Evolutionary conservation across 768 basidiomycete species (phyloP).

Genomic region (Cubamyces lactineus): DNA sequence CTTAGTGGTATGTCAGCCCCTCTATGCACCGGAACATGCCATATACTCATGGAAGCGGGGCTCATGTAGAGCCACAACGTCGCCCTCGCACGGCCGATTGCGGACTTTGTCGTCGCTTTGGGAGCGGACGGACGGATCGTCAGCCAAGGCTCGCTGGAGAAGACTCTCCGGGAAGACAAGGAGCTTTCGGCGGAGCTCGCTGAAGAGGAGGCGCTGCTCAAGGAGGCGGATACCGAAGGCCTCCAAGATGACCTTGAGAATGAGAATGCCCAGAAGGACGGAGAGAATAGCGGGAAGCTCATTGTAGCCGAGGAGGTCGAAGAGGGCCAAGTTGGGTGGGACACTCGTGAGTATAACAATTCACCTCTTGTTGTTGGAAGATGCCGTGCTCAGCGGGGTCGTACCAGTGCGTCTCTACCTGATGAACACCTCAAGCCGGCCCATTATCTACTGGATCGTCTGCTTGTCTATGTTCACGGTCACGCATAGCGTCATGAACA

Average conservation of each 20-base stretch:
- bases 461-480: conserved; percentile 29
- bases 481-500: conserved; percentile 11
- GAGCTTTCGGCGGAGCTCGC: conserved; percentile 35
- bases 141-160: conserved; percentile 52
- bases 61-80: conserved; percentile 61
- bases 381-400: neutral
- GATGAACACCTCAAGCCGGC: conserved; percentile 14
- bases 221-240: conserved; percentile 34
- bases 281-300: conserved; percentile 54
- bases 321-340: conserved; percentile 60
- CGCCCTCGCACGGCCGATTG: conserved; percentile 54
- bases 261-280: conserved; percentile 18
- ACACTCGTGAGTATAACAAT: conserved; percentile 31
- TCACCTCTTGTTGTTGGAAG: too few species aligned
- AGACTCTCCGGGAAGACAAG: conserved; percentile 46
- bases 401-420: conserved; percentile 37
- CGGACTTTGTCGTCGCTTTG: conserved; percentile 60
- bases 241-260: conserved; percentile 24
- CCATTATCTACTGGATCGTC: conserved; percentile 5
- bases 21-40: too few species aligned
- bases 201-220: conserved; percentile 29
- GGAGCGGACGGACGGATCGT: conserved; percentile 54
- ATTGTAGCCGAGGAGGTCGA: conserved; percentile 66
- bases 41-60: too few species aligned
- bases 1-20: conserved; percentile 45